These are phyloP conservation scores for Microsporum audouinii DNA, from an alignment of 2,329 filamentous ascomycete genomes.

Conservation along the genomic window DNA sequence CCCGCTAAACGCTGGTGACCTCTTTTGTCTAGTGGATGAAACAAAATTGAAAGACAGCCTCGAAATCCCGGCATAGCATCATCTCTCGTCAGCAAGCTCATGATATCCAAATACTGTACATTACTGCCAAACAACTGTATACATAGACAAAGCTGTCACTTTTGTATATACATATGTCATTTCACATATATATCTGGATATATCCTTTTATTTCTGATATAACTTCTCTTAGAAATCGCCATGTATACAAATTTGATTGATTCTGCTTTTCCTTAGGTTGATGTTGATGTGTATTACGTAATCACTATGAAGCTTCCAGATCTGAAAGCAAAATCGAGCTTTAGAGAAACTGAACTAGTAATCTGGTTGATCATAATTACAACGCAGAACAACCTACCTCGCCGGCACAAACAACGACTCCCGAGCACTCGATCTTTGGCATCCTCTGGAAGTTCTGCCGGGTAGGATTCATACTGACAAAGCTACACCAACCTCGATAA, in stretches of 20 bases:
- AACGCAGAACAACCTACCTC: neutral
- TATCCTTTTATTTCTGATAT: neutral
- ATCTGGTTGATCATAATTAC: neutral
- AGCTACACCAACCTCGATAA: neutral
- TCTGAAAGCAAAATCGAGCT: neutral
- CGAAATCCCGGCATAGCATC: neutral
- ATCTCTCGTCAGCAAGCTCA: neutral
- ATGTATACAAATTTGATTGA: too few species aligned
- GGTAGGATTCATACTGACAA: neutral
- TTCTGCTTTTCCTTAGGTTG: neutral
- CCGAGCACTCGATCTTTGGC: neutral
- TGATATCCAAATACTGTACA: neutral
- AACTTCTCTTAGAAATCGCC: neutral
- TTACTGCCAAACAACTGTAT: neutral
- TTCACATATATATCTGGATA: neutral
- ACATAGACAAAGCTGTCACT: neutral
- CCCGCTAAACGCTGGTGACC: slow-evolving; percentile 40
- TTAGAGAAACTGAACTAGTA: neutral
- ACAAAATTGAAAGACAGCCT: neutral
- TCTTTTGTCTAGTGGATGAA: slow-evolving; percentile 48
- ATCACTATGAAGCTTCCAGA: neutral
- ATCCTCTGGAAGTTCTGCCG: neutral
- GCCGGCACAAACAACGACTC: neutral
- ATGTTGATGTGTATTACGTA: neutral
- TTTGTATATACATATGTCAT: neutral